Conservation (phyloP, 2,329 filamentous ascomycete species). For the Aspergillus ustus region DNA sequence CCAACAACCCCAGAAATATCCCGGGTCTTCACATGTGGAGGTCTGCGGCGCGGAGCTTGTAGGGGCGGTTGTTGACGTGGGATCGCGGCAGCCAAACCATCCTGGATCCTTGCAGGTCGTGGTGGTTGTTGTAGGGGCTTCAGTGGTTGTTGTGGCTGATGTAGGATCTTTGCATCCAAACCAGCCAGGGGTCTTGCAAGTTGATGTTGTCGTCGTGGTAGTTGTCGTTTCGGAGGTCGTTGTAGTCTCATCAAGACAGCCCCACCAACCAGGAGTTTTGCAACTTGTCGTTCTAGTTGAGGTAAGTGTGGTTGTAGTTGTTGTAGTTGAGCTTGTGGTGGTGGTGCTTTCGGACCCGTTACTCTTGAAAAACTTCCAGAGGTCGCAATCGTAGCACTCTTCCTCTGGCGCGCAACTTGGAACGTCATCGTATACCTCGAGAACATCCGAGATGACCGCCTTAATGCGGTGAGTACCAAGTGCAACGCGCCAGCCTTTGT, state of each 20-base stretch:
- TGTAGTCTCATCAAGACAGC: constrained; percentile 58
- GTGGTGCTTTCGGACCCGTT: constrained; percentile 78
- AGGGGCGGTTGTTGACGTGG: constrained; percentile 24
- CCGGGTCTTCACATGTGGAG: constrained; percentile 55
- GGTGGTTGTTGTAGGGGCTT: constrained; percentile 36
- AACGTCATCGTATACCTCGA: constrained; percentile 80
- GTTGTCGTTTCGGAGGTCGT: constrained; percentile 43
- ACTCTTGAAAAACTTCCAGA: constrained; percentile 94
- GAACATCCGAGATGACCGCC: constrained; percentile 83
- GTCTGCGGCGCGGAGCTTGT: constrained; percentile 23
- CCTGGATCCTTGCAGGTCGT: constrained; percentile 42
- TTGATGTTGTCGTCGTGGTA: constrained; percentile 35
- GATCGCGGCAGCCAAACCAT: constrained; percentile 43
- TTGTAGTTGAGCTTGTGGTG: constrained; percentile 35
- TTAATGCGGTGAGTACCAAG: constrained; percentile 91
- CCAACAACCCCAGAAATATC: constrained; percentile 62
- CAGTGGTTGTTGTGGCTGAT: constrained; percentile 37
- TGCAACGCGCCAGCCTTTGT: constrained; percentile 90
- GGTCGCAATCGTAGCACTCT: constrained; percentile 83
- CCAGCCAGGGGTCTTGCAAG: constrained; percentile 48
- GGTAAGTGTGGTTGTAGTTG: constrained; percentile 12
- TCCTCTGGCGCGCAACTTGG: constrained; percentile 77
- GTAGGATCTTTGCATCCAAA: constrained; percentile 48
- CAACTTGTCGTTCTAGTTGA: constrained; percentile 81
- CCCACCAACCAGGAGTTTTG: constrained; percentile 92